Percentiles rank a stretch among this genome's conserved stretches.
phyloP scores from a whole-genome alignment of 1,139 yeast species.

The Candida sp. region DNA sequence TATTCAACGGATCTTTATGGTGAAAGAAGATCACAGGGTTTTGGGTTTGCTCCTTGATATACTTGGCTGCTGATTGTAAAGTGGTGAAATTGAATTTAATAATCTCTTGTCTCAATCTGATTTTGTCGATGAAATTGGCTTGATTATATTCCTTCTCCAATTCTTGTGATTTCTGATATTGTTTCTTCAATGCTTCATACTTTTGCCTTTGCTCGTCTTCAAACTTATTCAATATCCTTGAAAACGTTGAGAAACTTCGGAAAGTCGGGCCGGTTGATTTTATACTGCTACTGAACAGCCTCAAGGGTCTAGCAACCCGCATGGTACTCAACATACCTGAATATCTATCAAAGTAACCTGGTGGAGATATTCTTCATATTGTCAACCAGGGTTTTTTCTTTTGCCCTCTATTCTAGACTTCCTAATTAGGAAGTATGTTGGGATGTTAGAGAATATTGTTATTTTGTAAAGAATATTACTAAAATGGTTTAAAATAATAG shows the following conservation, averaged over 20 bases:
- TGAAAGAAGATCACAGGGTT: conserved; percentile 18
- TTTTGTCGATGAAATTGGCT: conserved; percentile 25
- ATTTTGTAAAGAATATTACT: too few relatives aligned
- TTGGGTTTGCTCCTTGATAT: conserved; percentile 12
- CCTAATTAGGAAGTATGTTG: not conserved
- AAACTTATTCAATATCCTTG: not conserved
- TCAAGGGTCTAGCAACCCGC: conserved; percentile 4
- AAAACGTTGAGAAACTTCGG: not conserved
- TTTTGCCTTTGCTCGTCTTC: conserved; percentile 4
- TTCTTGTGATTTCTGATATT: conserved; percentile 14
- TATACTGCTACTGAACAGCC: conserved; percentile 2
- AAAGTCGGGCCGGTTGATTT: not conserved
- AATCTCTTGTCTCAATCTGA: conserved; percentile 20
- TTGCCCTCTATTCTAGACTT: conserved; percentile 1
- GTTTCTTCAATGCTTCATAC: conserved; percentile 10
- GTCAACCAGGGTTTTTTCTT: not conserved
- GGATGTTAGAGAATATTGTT: too few relatives aligned
- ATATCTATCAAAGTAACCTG: not conserved
- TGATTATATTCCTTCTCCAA: conserved; percentile 20
- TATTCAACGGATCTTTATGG: conserved; percentile 17
- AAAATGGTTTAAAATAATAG: too few relatives aligned
- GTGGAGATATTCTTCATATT: not conserved
- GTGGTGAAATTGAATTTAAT: not conserved
- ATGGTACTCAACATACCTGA: conserved; percentile 1
- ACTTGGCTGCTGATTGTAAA: conserved; percentile 17